Base-by-base conservation (phyloP, 306 rosid genomes). In the Carpinus viminea region DNA sequence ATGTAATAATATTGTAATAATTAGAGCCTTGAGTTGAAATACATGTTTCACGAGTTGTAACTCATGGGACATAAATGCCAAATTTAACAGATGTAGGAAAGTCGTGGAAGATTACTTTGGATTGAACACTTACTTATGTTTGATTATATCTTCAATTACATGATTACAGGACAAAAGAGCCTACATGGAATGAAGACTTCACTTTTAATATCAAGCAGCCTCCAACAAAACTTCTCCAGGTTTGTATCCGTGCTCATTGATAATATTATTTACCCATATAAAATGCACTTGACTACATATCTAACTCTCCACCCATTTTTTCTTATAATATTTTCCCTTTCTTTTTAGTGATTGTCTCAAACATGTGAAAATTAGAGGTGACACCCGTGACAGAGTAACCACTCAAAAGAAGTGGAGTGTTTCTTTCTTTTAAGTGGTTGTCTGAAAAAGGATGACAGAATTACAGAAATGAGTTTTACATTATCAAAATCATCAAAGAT, bases 171-270 rank as follows among this genome's bases (percentile, higher is more conserved):
- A 89, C 83, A 53, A 95, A 83, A 78, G 91, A 90, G 66, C 98
- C 97, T 66, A 90, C 92, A 20, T 95, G 98, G 98, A 92, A 95
- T 31, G 97, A 95, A 86, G 92, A 88, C 45, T 92, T 92, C 74
- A 83, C 83, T 74, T 90, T 95, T 77, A 80, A 92, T 81, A 78
- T 88, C 74, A 88, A 88, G 90, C 92, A 68, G 79, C 88, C 93
- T 74, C 86, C 91, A 20, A 84, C 76, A 73, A 90, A 81, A 70
- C 70, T 80, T 79, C 88, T 95, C 72, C 97, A 95, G 97, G 98
- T 93, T 78, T 84, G 78, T 76, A 85, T 85, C 60, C 82, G 74
- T 77, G 3, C 74, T 75, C 64, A 59, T 74, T 83, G 74, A 56
- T 38, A 46, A 8, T 60, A 36, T 36, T 56, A 18, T n/a, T 50